Evolutionary conservation across 1,139 yeast genomes (phyloP).

Genomic region (Candida freyschussii): DNA sequence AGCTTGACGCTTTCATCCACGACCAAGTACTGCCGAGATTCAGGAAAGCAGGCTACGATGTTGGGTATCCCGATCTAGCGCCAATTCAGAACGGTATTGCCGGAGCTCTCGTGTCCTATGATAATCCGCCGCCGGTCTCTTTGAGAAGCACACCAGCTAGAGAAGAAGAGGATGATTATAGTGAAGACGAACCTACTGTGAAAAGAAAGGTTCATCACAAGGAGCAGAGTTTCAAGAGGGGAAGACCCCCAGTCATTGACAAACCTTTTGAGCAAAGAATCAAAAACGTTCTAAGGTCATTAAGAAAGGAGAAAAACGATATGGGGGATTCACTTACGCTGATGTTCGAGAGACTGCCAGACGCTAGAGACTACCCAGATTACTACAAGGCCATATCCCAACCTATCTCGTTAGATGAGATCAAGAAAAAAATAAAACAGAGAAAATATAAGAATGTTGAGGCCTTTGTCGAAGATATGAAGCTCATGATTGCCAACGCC

Average conservation of each 20-base stretch:
- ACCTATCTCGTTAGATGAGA: constrained; percentile 80
- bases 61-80: constrained; percentile 68
- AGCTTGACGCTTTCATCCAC: constrained; percentile 58
- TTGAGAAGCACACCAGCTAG: constrained; percentile 18
- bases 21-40: constrained; percentile 50
- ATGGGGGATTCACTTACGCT: constrained; percentile 45
- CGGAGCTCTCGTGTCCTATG: constrained; percentile 28
- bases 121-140: constrained; percentile 7
- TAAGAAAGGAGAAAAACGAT: constrained; percentile 66
- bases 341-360: constrained; percentile 81
- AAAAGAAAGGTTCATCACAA: constrained; percentile 10
- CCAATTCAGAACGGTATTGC: constrained; percentile 39
- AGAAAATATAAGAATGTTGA: constrained; percentile 77
- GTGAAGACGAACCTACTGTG: constrained; percentile 15
- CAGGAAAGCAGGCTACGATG: constrained; percentile 35
- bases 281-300: constrained; percentile 74
- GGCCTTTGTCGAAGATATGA: constrained; percentile 70
- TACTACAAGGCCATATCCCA: constrained; percentile 59
- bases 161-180: constrained; percentile 15
- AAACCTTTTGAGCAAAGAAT: constrained; percentile 91
- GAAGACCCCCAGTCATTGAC: constrained; percentile 94
- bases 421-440: constrained; percentile 79
- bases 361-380: constrained; percentile 56
- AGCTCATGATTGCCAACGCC: constrained; percentile 69
- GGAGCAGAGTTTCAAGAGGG: constrained; percentile 62